phyloP scores from a whole-genome alignment of 2,329 filamentous ascomycete genomes.

The Cladosporium sp. region DNA sequence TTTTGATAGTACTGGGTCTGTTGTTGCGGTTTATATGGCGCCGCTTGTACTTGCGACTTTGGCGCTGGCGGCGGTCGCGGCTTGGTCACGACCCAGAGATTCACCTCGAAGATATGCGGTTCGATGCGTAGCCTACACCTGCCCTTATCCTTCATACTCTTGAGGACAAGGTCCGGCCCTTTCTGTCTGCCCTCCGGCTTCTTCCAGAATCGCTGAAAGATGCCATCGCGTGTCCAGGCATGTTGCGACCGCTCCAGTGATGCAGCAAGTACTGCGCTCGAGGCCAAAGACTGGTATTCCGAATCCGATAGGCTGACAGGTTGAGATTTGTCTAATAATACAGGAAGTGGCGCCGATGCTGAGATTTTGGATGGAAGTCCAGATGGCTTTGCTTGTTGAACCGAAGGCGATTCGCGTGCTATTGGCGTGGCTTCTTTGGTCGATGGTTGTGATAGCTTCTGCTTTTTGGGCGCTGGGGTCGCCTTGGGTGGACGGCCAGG shows the following conservation, averaged over 20 bases:
- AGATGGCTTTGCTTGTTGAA: slow-evolving; percentile 30
- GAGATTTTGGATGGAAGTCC: slow-evolving; percentile 62
- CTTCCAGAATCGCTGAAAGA: slow-evolving; percentile 77
- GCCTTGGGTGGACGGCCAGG: slow-evolving; percentile 27
- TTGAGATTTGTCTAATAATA: slow-evolving; percentile 66
- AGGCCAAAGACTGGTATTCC: slow-evolving; percentile 72
- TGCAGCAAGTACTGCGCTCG: slow-evolving; percentile 74
- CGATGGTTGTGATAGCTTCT: slow-evolving; percentile 28
- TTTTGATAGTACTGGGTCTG: slow-evolving; percentile 25
- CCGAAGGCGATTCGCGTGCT: slow-evolving; percentile 20
- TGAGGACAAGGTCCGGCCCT: slow-evolving; percentile 33
- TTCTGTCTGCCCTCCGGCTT: slow-evolving; percentile 67
- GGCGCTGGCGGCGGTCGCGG: slow-evolving; percentile 50
- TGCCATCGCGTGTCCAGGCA: slow-evolving; percentile 66
- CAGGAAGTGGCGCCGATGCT: slow-evolving; percentile 66
- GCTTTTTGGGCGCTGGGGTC: slow-evolving; percentile 25
- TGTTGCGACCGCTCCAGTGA: slow-evolving; percentile 72
- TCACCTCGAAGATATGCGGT: slow-evolving; percentile 76
- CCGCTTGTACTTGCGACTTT: slow-evolving; percentile 22
- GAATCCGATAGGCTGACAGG: slow-evolving; percentile 60
- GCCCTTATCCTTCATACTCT: slow-evolving; percentile 58
- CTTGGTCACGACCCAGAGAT: slow-evolving; percentile 71
- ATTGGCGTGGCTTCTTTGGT: slow-evolving; percentile 14
- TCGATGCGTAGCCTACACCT: slow-evolving; percentile 74
- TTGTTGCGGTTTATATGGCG: slow-evolving; percentile 23